Evolutionary conservation across 805 yeast genomes (phyloP), one percentile per base, ranked within the genome.

Genomic region (Nakazawaea holstii): DNA sequence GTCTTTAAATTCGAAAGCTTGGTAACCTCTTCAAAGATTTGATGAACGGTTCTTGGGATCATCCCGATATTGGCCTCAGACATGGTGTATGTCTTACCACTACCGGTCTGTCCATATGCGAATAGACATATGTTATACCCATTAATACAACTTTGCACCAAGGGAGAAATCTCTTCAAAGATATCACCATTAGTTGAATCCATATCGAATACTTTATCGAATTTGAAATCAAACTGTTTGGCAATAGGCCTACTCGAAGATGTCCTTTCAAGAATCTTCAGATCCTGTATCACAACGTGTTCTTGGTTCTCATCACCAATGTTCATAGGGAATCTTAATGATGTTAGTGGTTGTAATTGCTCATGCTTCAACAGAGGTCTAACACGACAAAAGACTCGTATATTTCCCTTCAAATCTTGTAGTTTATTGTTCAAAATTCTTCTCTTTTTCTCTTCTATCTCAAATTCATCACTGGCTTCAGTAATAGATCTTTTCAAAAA

Each of bases 81-180:
- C 98, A 92, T 94, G 0, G 99, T 94, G 61, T 67, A 83, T 0
- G 98, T 92, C 61, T 92, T 92, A 3, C 99, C 99, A 0, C 97
- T 84, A 0, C 94, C 96, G 0, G 99, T 94, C 64, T 92, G 99
- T 1, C 99, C 99, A 62, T 94, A 92, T 0, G 98, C 96, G 68
- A 92, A 89, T 1, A 94, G 87, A 63, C 97, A 90, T 2, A 90
- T 96, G 55, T 89, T 89, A 58, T 73, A 82, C 0, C 99, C 99
- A 64, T 92, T 95, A 11, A 91, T 62, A 0, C 95, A 81, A 68
- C 77, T 88, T 61, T 89, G 96, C 1, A 92, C 81, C 20, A 92
- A 65, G 61, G 90, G 96, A 2, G 94, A 82, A 1, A 92, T 77
- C 58, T 92, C 99, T 29, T 79, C 84, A 64, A 90, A 94, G 0